Percentiles rank a stretch among this genome's conserved stretches.
Evolutionary conservation across 768 basidiomycete genomes (phyloP).

Genomic region (Hericium alpestre): DNA sequence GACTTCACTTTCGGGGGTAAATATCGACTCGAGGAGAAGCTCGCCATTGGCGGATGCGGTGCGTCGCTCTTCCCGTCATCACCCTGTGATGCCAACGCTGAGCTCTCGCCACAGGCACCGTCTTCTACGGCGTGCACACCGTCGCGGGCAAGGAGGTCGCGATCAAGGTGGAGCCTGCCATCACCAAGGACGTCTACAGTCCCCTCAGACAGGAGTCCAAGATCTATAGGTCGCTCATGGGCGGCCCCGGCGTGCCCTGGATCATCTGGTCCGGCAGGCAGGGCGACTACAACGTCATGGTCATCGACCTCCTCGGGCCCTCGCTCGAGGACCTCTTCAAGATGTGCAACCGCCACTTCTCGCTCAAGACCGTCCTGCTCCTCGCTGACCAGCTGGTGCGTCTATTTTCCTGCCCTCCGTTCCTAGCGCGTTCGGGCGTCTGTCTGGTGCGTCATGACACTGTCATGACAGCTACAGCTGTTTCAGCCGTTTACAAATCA

Average conservation of each 20-base stretch:
- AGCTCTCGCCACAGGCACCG: conserved; percentile 39
- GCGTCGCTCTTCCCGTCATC: conserved; percentile 15
- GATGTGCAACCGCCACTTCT: conserved; percentile 84
- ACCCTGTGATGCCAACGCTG: background rate
- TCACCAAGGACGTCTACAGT: conserved; percentile 31
- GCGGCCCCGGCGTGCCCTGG: conserved; percentile 83
- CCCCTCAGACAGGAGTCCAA: conserved; percentile 83
- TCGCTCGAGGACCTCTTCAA: conserved; percentile 82
- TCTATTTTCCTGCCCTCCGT: conserved; percentile 2
- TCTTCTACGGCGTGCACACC: conserved; percentile 70
- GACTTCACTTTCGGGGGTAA: conserved; percentile 56
- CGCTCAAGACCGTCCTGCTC: conserved; percentile 86
- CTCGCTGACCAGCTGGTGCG: conserved; percentile 90
- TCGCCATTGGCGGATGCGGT: conserved; percentile 76
- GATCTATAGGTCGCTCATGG: conserved; percentile 86
- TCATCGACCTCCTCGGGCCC: conserved; percentile 92
- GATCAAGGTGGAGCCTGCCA: conserved; percentile 70
- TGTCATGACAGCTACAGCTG: too few relatives aligned
- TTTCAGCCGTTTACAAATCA: too few relatives aligned
- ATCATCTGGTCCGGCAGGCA: conserved; percentile 87
- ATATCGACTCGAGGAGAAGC: conserved; percentile 69
- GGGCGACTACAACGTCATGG: conserved; percentile 94
- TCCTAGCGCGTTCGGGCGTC: conserved; percentile 1
- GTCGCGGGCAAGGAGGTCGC: conserved; percentile 77
- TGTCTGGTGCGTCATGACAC: background rate